A percentile compares a stretch with the other conserved stretches of the same genome.
These are phyloP conservation scores for Exserohilum rostratum DNA, from an alignment of 2,329 filamentous ascomycete genomes.

Conservation along the genomic window DNA sequence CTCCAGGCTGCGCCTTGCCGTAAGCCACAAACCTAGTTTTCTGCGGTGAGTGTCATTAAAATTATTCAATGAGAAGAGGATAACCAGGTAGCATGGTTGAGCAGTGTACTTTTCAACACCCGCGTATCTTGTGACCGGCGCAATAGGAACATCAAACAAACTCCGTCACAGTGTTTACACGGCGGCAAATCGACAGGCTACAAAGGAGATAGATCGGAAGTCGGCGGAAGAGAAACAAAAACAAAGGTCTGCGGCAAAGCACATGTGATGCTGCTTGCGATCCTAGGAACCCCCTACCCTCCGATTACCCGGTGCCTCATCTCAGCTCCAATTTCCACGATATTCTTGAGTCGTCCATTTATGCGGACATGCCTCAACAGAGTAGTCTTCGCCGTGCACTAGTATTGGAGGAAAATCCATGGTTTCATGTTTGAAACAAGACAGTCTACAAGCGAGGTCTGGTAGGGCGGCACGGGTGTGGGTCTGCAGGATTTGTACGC, in stretches of 20 bases:
- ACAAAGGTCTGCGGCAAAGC: neutral
- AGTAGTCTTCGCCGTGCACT: constrained; percentile 11
- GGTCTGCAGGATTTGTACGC: neutral
- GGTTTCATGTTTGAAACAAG: constrained; percentile 32
- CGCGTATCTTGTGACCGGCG: neutral
- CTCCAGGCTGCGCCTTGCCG: neutral
- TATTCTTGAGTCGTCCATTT: constrained; percentile 13
- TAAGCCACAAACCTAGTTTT: neutral
- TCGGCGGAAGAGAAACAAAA: neutral
- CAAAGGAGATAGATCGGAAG: neutral
- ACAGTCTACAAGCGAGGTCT: constrained; percentile 8
- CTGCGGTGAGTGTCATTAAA: neutral
- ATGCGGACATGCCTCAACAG: constrained; percentile 9
- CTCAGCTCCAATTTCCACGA: constrained; percentile 8
- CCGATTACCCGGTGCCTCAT: neutral
- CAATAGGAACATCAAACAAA: neutral
- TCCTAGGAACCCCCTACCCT: neutral
- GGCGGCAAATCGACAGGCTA: neutral
- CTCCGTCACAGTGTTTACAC: neutral
- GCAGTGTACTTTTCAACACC: neutral
- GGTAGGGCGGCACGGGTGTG: constrained; percentile 3
- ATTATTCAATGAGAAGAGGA: no score
- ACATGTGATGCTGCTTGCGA: neutral
- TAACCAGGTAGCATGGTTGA: neutral
- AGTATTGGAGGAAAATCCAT: constrained; percentile 27